Evolutionary conservation across 805 yeast species (phyloP).

Genomic region (Diddensiella caesifluorescens): DNA sequence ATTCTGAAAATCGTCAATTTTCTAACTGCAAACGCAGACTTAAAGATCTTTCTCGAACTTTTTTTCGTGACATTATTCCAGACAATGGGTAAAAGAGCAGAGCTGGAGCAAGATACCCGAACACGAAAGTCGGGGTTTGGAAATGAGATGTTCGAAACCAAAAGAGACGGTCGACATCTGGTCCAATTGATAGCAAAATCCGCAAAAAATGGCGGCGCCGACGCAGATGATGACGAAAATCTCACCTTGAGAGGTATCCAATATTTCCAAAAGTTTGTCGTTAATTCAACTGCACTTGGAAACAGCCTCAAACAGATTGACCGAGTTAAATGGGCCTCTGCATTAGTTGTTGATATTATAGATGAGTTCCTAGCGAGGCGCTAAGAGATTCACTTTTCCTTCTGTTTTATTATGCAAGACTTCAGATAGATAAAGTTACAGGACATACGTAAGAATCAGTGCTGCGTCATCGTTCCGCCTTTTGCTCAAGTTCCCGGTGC

Average conservation of each 20-base stretch:
- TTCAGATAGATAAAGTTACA: too few relatives aligned
- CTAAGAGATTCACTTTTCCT: not conserved
- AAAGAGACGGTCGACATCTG: slow-evolving; percentile 45
- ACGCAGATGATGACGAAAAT: too few relatives aligned
- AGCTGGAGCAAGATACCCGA: slow-evolving; percentile 21
- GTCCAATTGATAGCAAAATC: slow-evolving; percentile 44
- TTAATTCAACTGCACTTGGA: slow-evolving; percentile 31
- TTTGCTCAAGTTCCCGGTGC: slow-evolving; percentile 31
- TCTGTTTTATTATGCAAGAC: too few relatives aligned
- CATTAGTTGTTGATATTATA: slow-evolving; percentile 48
- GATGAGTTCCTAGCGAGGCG: slow-evolving; percentile 35
- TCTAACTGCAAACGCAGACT: slow-evolving; percentile 56
- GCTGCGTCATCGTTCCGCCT: too few relatives aligned
- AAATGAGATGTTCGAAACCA: slow-evolving; percentile 23
- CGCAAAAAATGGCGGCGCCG: slow-evolving; percentile 48
- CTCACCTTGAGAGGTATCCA: slow-evolving; percentile 64
- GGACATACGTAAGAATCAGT: too few relatives aligned
- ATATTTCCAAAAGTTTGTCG: slow-evolving; percentile 43
- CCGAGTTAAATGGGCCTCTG: slow-evolving; percentile 65
- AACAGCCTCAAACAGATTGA: slow-evolving; percentile 46
- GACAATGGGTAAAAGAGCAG: slow-evolving; percentile 42
- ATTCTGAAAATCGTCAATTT: slow-evolving; percentile 69
- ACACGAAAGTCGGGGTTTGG: slow-evolving; percentile 16
- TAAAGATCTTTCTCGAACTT: slow-evolving; percentile 66
- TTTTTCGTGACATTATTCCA: slow-evolving; percentile 64